Base-by-base conservation (phyloP, 495 filamentous ascomycete genomes). In the Penicillium bialowiezense region DNA sequence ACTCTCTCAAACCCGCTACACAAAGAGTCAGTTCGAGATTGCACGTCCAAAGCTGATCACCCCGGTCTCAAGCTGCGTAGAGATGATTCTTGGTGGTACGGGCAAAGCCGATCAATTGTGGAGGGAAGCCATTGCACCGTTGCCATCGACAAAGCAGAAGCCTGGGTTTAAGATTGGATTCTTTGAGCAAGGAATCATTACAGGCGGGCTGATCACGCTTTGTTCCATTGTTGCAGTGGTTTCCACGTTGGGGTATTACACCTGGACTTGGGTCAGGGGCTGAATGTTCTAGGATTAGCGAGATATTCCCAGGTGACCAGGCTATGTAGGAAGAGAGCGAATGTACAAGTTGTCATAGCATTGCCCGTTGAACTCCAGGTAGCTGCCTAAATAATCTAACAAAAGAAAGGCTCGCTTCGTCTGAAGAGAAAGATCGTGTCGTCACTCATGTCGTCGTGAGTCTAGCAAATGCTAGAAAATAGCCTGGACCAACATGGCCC, bases 161-260 rank as follows among this genome's bases (percentile, higher is more conserved):
- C 48, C 61, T 12, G 69, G 67, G 4, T 58, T 56, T 6, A 64
- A 55, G 13, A 59, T 77, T 46, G 78, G 76, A 3, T 80, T 75
- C 62, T 81, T 81, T 43, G 74, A 78, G 45, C 73, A 77, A 43
- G 78, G 76, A 2, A 71, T 80, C 23, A 58, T 77, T 21, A 67
- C 69, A 6, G 74, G 73, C 0, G 63, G 60, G 5, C 33, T 62
- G 20, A 52, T 69, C 17, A 63, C 56, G 1, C 38, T 69, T 14
- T 51, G 48, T 38, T 66, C 63, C 1, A 20, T 67, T 13, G 35
- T 67, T 5, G 59, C 58, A 9, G 56, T 52, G 2, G 48, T 64
- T 5, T 55, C 52, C 37, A 62, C 59, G 5, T 23, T 67, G 50
- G 66, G 66, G 6, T 65, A 65, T 42, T 69, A 63, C 58, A 54